A percentile compares a stretch with the other conserved stretches of the same genome.
Evolutionary conservation across 163 green algal genomes (phyloP).

Genomic region (Coccomyxa subellipsoidea): DNA sequence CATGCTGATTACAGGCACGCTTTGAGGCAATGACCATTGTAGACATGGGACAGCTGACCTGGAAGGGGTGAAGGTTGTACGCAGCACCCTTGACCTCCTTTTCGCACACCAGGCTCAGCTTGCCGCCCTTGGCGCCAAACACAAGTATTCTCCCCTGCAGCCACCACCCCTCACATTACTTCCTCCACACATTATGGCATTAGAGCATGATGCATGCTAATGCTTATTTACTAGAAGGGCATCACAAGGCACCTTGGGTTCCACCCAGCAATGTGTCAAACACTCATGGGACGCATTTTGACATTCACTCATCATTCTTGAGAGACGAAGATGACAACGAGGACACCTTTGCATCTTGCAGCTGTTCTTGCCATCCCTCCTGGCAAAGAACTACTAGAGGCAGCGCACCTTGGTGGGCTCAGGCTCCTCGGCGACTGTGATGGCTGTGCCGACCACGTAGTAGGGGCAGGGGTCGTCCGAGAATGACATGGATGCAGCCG

Average conservation of each 20-base stretch:
- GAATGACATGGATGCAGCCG: constrained; percentile 57
- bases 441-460: constrained; percentile 84
- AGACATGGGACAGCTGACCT: constrained; percentile 12
- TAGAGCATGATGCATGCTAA: too few species aligned
- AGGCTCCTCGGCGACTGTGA: constrained; percentile 64
- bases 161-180: neutral
- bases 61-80: constrained; percentile 77
- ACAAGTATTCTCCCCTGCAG: constrained; percentile 73
- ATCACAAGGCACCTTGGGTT: too few species aligned
- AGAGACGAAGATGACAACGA: too few species aligned
- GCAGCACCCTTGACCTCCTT: constrained; percentile 82
- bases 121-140: constrained; percentile 42
- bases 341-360: too few species aligned
- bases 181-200: too few species aligned
- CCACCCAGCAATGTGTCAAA: too few species aligned
- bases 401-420: constrained; percentile 74
- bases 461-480: constrained; percentile 59
- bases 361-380: too few species aligned
- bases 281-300: too few species aligned
- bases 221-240: too few species aligned
- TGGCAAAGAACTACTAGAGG: neutral
- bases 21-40: neutral
- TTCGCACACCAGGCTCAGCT: constrained; percentile 73
- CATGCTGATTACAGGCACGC: neutral
- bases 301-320: too few species aligned